Evolutionary conservation across 2,329 filamentous ascomycete species (phyloP).

Genomic region (Epichloe gansuensis): DNA sequence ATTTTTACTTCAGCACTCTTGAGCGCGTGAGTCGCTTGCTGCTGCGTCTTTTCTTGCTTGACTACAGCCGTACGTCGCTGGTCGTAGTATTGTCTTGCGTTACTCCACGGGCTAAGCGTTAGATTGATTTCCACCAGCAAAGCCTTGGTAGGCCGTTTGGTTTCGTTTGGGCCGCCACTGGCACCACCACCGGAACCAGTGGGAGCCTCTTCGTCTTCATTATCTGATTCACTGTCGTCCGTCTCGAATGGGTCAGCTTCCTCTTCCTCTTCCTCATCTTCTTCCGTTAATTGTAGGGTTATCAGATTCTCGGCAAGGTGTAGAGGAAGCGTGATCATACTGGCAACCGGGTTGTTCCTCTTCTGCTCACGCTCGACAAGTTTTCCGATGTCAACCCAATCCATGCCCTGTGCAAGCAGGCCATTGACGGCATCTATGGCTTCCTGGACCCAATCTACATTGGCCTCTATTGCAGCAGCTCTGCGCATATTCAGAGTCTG

Average conservation of each 20-base stretch:
- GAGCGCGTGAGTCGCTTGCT: slow-evolving; percentile 70
- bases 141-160: slow-evolving; percentile 35
- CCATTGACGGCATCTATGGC: slow-evolving; percentile 87
- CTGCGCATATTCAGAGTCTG: slow-evolving; percentile 80
- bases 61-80: slow-evolving; percentile 72
- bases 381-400: slow-evolving; percentile 85
- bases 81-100: slow-evolving; percentile 84
- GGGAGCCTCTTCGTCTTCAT: slow-evolving; percentile 17
- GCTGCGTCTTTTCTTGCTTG: slow-evolving; percentile 77
- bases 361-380: slow-evolving; percentile 80
- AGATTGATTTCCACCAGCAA: slow-evolving; percentile 79
- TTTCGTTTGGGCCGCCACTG: slow-evolving; percentile 19
- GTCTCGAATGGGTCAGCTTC: slow-evolving; percentile 50
- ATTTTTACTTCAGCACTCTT: slow-evolving; percentile 90
- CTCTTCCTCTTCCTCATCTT: slow-evolving; percentile 49
- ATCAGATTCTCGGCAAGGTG: slow-evolving; percentile 85
- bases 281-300: slow-evolving; percentile 66
- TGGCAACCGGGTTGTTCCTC: slow-evolving; percentile 70
- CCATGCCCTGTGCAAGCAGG: slow-evolving; percentile 87
- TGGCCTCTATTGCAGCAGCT: slow-evolving; percentile 81
- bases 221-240: slow-evolving; percentile 45
- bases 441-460: slow-evolving; percentile 83
- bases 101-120: slow-evolving; percentile 69
- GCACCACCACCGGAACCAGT: slow-evolving; percentile 6
- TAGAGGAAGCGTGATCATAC: slow-evolving; percentile 74